Conservation (phyloP, 306 rosid species). For the Canavalia gladiata region DNA sequence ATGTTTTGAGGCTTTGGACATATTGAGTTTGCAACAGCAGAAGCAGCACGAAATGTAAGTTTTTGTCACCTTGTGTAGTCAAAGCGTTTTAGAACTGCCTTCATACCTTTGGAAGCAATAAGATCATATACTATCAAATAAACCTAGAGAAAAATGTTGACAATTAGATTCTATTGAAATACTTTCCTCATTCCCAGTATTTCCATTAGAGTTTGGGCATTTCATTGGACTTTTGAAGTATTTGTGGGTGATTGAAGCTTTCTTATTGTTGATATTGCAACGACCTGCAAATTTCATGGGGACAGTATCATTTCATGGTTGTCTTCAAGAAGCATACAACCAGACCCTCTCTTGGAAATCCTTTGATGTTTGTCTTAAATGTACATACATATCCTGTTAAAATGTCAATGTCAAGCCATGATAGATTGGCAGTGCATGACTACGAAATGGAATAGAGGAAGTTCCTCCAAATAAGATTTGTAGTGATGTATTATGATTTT, state of each 20-base stretch:
- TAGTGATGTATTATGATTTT: too few relatives aligned
- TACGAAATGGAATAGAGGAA: too few relatives aligned
- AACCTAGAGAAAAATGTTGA: not conserved
- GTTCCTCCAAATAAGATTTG: too few relatives aligned
- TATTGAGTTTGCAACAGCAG: conserved; percentile 63
- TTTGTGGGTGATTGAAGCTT: not conserved
- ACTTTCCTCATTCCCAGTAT: not conserved
- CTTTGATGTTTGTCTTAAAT: too few relatives aligned
- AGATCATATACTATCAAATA: not conserved
- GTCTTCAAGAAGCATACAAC: conserved; percentile 9
- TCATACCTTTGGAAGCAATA: conserved; percentile 15
- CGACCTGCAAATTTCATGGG: not conserved
- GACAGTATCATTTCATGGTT: not conserved
- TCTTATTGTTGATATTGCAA: not conserved
- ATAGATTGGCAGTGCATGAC: too few relatives aligned
- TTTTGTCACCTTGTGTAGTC: conserved; percentile 14
- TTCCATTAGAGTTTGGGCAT: conserved; percentile 2
- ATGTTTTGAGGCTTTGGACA: conserved; percentile 68
- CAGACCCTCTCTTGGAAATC: too few relatives aligned
- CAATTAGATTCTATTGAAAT: not conserved
- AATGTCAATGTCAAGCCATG: too few relatives aligned
- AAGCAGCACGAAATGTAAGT: conserved; percentile 59
- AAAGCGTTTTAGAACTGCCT: conserved; percentile 15
- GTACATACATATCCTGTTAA: too few relatives aligned
- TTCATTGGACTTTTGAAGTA: conserved; percentile 6